Conservation (phyloP, 768 basidiomycete genomes). For the Mycena epipterygia region DNA sequence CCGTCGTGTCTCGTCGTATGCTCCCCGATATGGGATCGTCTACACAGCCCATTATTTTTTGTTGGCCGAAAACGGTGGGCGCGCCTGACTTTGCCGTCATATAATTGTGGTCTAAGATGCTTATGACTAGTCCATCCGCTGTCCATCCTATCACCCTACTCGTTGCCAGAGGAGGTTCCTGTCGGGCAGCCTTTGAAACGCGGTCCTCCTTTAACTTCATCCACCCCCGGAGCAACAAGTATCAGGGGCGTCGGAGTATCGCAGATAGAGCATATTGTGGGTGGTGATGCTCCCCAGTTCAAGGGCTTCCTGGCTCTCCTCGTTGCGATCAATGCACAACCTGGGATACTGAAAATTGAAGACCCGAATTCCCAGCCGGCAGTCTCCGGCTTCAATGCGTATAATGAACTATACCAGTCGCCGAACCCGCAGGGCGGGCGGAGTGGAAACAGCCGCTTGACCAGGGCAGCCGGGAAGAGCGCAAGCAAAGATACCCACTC, state of each 20-base stretch:
- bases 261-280: not conserved
- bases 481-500: too few species aligned
- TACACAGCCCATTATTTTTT: not conserved
- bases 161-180: not conserved
- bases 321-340: not conserved
- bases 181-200: not conserved
- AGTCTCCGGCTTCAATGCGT: not conserved
- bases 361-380: not conserved
- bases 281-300: not conserved
- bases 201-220: not conserved
- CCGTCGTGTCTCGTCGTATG: not conserved
- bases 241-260: not conserved
- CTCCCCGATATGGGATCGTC: not conserved
- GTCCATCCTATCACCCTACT: not conserved
- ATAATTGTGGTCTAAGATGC: not conserved
- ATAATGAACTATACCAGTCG: not conserved
- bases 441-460: not conserved
- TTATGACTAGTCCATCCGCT: not conserved
- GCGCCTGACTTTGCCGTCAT: not conserved
- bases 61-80: not conserved
- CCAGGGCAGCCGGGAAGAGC: not conserved
- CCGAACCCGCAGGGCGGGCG: not conserved
- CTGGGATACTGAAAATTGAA: not conserved
- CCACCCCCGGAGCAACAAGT: not conserved
- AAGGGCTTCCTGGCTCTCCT: not conserved